These are phyloP conservation scores for Parastagonospora nodorum DNA, from an alignment of 2,329 filamentous ascomycete genomes.

Conservation along the genomic window DNA sequence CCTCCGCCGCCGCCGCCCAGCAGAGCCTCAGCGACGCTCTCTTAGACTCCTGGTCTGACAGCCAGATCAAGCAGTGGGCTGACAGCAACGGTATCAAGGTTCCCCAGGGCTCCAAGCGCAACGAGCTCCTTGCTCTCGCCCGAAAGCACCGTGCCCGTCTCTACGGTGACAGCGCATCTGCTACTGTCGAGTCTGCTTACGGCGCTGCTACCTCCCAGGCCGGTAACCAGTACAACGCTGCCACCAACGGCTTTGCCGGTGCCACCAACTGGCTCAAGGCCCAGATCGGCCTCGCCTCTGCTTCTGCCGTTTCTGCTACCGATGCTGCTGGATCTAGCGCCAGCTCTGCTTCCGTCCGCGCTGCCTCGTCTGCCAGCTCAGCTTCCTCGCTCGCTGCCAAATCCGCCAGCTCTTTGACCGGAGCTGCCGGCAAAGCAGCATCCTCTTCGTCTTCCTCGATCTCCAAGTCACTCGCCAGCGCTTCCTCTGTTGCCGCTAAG, in stretches of 20 bases:
- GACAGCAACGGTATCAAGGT: slow-evolving; percentile 90
- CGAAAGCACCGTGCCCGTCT: slow-evolving; percentile 82
- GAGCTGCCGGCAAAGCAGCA: slow-evolving; percentile 32
- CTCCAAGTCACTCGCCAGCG: slow-evolving; percentile 41
- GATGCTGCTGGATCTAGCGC: slow-evolving; percentile 34
- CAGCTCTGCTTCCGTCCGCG: slow-evolving; percentile 31
- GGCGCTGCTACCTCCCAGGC: slow-evolving; percentile 59
- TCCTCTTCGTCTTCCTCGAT: slow-evolving; percentile 40
- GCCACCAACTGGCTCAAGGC: slow-evolving; percentile 52
- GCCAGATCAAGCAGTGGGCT: slow-evolving; percentile 86
- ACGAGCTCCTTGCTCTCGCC: slow-evolving; percentile 87
- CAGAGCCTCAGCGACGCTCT: slow-evolving; percentile 79
- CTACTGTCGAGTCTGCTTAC: slow-evolving; percentile 45
- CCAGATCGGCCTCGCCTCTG: slow-evolving; percentile 55
- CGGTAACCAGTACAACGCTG: slow-evolving; percentile 75
- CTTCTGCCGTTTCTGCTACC: slow-evolving; percentile 45
- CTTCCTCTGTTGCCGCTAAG: slow-evolving; percentile 37
- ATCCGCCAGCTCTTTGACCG: slow-evolving; percentile 28
- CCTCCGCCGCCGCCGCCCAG: slow-evolving; percentile 64
- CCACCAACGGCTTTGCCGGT: slow-evolving; percentile 57
- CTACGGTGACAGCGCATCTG: slow-evolving; percentile 65
- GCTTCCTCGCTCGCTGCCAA: slow-evolving; percentile 38
- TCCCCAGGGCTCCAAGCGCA: slow-evolving; percentile 87
- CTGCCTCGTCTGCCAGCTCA: slow-evolving; percentile 32
- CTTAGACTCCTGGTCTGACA: slow-evolving; percentile 89